These are phyloP conservation scores for Plasmodium fragile DNA, from an alignment of 169 alveolate genomes.

Conservation along the genomic window DNA sequence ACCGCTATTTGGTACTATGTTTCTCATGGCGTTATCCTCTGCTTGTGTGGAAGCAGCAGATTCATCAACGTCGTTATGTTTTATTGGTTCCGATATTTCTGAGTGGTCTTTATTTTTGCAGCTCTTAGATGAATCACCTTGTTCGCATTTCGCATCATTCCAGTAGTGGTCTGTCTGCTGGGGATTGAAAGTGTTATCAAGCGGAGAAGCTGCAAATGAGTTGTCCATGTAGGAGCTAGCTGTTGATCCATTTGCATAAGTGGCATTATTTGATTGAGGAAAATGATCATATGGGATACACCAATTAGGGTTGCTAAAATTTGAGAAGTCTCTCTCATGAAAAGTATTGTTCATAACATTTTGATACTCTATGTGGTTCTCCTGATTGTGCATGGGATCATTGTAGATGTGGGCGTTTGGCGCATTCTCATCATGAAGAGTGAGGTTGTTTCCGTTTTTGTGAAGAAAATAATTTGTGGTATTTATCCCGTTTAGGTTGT, in stretches of 20 bases:
- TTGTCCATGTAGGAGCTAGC: background rate
- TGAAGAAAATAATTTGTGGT: background rate
- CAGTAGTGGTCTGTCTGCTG: background rate
- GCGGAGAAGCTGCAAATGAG: background rate
- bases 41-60: background rate
- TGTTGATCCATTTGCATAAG: background rate
- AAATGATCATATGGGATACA: background rate
- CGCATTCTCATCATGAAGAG: background rate
- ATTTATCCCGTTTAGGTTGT: background rate
- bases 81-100: background rate
- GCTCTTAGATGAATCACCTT: background rate
- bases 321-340: background rate
- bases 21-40: background rate
- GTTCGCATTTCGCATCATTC: background rate
- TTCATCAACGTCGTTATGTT: background rate
- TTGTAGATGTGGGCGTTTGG: background rate
- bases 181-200: background rate
- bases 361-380: background rate
- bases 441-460: background rate
- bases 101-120: background rate
- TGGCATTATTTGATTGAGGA: background rate
- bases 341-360: conserved; percentile 9
- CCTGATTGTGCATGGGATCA: background rate
- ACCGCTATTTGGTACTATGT: background rate
- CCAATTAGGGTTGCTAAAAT: background rate